Conservation (phyloP, 2,329 filamentous ascomycete species). For the Proliferodiscus dingleyae region DNA sequence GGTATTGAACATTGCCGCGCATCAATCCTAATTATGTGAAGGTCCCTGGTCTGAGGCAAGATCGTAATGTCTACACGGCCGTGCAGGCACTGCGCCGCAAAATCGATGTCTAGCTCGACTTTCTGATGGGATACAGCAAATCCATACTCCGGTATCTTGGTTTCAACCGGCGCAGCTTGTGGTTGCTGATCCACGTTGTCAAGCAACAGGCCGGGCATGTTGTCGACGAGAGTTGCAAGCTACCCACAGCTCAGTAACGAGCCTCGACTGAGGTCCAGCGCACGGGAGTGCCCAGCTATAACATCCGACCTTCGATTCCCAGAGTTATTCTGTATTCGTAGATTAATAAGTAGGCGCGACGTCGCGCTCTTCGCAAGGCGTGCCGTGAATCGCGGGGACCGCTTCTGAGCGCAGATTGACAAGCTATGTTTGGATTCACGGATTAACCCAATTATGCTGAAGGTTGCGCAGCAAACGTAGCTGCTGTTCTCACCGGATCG, state of each 20-base stretch:
- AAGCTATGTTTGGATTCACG: no score
- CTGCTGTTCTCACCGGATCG: no score
- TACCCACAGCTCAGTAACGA: neutral
- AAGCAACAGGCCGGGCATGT: slow-evolving; percentile 26
- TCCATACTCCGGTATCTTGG: slow-evolving; percentile 22
- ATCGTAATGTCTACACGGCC: slow-evolving; percentile 81
- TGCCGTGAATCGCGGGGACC: no score
- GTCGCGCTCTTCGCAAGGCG: no score
- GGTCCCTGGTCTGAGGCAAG: slow-evolving; percentile 47
- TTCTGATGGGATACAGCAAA: slow-evolving; percentile 72
- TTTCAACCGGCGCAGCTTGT: slow-evolving; percentile 10
- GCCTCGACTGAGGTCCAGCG: slow-evolving; percentile 16
- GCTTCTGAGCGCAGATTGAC: no score
- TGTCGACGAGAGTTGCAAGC: slow-evolving; percentile 2
- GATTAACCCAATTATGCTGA: no score
- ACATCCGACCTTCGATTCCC: neutral
- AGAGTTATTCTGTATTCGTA: no score
- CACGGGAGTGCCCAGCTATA: slow-evolving; percentile 13
- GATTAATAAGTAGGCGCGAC: no score
- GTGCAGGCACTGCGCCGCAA: slow-evolving; percentile 66
- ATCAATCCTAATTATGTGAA: slow-evolving; percentile 55
- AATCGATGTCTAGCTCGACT: slow-evolving; percentile 85
- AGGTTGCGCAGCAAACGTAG: no score
- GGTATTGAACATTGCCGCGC: slow-evolving; percentile 59
- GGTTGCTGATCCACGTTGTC: slow-evolving; percentile 16